Evolutionary conservation across 257 asterid genomes (phyloP), one percentile per base, ranked within the genome.

Genomic region (Asclepias syriaca): DNA sequence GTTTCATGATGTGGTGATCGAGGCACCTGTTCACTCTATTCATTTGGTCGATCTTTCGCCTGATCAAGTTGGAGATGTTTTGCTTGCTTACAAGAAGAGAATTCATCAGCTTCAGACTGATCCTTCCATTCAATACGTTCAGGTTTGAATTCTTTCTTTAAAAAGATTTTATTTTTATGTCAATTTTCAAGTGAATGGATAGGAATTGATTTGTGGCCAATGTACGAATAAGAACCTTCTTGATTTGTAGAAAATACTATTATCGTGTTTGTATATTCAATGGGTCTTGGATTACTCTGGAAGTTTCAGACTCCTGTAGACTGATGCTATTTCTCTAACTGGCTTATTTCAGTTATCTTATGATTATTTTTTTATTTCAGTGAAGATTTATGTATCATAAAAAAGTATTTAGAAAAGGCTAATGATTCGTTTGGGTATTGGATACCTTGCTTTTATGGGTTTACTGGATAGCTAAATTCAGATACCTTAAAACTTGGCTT

Each of bases 1-100:
- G 66, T 94, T 90, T 74, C 99, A 91, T 75, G 99, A 94, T 64
- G 99, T 94, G 66, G 97, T 94, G 75, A 94, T 94, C 55, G 99
- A 94, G 77, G 82, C 93, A 22, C 97, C 99, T 81, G 61, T 77
- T 60, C 98, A 94, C 78, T 84, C 92, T 39, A 69, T 91, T 74
- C 91, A 88, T 72, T 77, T 94, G 69, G 43, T 77, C 53, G 96
- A 94, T 82, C 90, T 89, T 72, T 71, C 88, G 7, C 83, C 88
- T 54, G 78, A 39, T 72, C 82, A 83, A 75, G 75, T 90, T 49
- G 87, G 88, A 12, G 92, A 88, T 43, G 96, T 91, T 60, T 74
- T 91, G 78, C 87, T 88, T 69, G 94, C 98, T 75, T 87, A 79
- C 55, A 85, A 83, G 88, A 83, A 84, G 80, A 79, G 99, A 85